Evolutionary conservation across 768 basidiomycete species (phyloP).

Genomic region (Suillus discolor): DNA sequence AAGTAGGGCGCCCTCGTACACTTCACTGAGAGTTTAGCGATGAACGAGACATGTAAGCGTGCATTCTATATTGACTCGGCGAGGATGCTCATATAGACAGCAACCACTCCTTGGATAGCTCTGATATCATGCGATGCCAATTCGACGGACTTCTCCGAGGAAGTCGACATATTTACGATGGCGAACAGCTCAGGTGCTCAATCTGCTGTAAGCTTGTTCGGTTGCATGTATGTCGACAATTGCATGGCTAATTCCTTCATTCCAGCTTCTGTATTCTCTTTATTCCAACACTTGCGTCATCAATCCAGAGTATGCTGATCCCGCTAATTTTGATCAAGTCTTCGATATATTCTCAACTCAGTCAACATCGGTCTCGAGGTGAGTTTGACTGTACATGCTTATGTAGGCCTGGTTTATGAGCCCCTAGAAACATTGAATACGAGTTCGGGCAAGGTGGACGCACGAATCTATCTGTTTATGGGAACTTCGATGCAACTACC

Average conservation of each 20-base stretch:
- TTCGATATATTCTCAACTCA: constrained; percentile 81
- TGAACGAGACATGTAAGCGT: constrained; percentile 48
- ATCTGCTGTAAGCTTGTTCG: constrained; percentile 59
- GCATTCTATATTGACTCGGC: not conserved
- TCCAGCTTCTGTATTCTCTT: constrained; percentile 76
- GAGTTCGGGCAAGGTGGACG: constrained; percentile 64
- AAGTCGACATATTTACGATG: constrained; percentile 79
- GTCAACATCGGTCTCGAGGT: constrained; percentile 56
- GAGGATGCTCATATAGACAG: constrained; percentile 15
- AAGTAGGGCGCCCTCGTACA: constrained; percentile 79
- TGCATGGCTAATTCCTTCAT: not conserved
- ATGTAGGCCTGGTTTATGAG: not conserved
- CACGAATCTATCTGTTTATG: constrained; percentile 52
- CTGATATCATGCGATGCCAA: constrained; percentile 83
- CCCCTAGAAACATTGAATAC: constrained; percentile 49
- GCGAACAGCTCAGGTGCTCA: constrained; percentile 79
- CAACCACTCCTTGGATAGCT: constrained; percentile 88
- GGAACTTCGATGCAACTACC: constrained; percentile 58
- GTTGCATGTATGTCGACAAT: constrained; percentile 4
- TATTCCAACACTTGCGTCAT: constrained; percentile 74
- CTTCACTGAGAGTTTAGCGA: constrained; percentile 67
- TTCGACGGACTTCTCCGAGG: constrained; percentile 59
- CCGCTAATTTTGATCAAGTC: constrained; percentile 64
- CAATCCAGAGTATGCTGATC: constrained; percentile 68
- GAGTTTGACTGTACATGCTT: constrained; percentile 35